Conservation (phyloP, 2,329 filamentous ascomycete genomes). For the Tolypocladium ophioglossoides region DNA sequence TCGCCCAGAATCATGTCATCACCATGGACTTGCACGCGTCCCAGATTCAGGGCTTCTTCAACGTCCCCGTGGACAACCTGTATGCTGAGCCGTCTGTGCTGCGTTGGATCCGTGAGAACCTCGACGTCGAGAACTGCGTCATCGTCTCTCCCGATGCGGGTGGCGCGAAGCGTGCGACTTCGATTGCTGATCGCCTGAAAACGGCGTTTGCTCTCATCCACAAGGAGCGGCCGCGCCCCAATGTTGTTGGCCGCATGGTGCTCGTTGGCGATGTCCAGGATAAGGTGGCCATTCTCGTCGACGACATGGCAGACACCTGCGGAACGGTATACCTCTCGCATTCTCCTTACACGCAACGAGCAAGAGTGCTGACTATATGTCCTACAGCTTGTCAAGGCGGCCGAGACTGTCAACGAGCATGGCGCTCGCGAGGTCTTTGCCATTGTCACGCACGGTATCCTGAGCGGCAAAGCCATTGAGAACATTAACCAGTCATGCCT, state of each 20-base stretch:
- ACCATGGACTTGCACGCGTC: conserved; percentile 94
- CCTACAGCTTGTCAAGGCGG: conserved; percentile 58
- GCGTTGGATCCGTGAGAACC: conserved; percentile 82
- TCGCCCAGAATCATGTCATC: conserved; percentile 49
- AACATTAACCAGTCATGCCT: conserved; percentile 71
- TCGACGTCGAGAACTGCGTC: conserved; percentile 72
- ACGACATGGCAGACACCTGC: conserved; percentile 97
- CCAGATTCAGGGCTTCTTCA: conserved; percentile 95
- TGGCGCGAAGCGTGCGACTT: conserved; percentile 87
- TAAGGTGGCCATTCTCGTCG: conserved; percentile 90
- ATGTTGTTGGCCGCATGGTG: conserved; percentile 84
- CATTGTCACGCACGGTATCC: conserved; percentile 89
- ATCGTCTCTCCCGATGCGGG: conserved; percentile 94
- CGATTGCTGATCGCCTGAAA: conserved; percentile 85
- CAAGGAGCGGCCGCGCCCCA: conserved; percentile 80
- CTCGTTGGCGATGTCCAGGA: conserved; percentile 90
- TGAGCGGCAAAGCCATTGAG: conserved; percentile 81
- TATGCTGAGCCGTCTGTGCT: conserved; percentile 91
- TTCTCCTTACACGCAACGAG: background rate
- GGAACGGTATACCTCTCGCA: conserved; percentile 45
- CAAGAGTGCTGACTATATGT: background rate
- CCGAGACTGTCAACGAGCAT: conserved; percentile 76
- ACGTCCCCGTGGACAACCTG: conserved; percentile 64
- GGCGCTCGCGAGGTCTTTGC: conserved; percentile 83
- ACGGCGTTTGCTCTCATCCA: conserved; percentile 90